Base-by-base conservation (phyloP, 1,139 yeast genomes). In the Tardiomyces depauwii region DNA sequence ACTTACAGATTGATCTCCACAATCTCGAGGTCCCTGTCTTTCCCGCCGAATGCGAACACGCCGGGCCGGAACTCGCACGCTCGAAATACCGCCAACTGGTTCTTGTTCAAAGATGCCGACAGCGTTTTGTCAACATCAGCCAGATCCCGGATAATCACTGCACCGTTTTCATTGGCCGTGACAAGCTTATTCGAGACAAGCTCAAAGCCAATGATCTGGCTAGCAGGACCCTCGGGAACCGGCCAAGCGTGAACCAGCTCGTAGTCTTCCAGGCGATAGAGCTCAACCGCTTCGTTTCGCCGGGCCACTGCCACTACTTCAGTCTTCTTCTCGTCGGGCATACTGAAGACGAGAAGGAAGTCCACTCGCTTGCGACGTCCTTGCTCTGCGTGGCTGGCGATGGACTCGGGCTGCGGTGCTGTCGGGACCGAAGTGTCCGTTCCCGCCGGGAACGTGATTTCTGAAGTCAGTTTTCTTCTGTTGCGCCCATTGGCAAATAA, bases 11-110 rank as follows among this genome's bases (percentile, higher is more conserved):
- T 45, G 33, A 59, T 42, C 27, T 42, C 45, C 23, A 57, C 36
- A 19, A 66, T 47, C 42, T 68, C 69, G 30, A 74, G 54, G 41
- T 71, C 77, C 44, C 67, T 66, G 46, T 72, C 70, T 50, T 72
- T 69, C 2, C 80, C 79, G 1, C 77, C 77, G 45, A 68, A 54
- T 10, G 61, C 63, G 44, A 55, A 52, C 16, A 50, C 48, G 5
- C 39, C 39, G 21, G 39, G n/a, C 12, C n/a, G 18, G 11, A 13
- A 14, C 18, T n/a, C n/a, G 19, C 19, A 16, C 19, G 39, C 18
- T 5, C 19, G 19, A 12, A 36, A 36, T 18, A 16, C 39, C n/a
- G 39, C 21, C 13, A 36, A 5, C 39, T n/a, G 39, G 39, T 16
- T 13, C 4, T 18, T 36, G 16, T 30, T 30, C 11, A 30, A 11